Base-by-base conservation (phyloP, 495 filamentous ascomycete genomes). In the Penicillium turbatum region DNA sequence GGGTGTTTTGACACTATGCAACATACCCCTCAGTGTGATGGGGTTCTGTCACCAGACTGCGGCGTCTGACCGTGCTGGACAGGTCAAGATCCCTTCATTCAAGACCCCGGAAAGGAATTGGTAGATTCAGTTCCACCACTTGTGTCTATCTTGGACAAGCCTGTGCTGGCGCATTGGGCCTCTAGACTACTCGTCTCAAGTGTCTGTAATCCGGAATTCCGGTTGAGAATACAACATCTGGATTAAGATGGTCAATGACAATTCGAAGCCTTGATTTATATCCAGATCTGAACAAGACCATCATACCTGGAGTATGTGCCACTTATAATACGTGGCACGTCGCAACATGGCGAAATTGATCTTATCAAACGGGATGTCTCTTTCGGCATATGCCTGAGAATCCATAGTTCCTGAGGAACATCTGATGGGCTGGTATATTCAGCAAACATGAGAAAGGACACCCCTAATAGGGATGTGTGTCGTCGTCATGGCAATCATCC, bases 1-100 rank as follows among this genome's bases (percentile, higher is more conserved):
- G 0, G 11, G 48, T 38, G 31, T 30, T 43, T 51, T 34, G 29
- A 42, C 47, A 40, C 19, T 19, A 51, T 51, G 49, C 38, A 35
- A 51, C 37, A 32, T 41, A 51, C 39, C 49, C 49, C 49, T 51
- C 49, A 35, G 11, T 11, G 6, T 39, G 9, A 31, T 46, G 27
- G 42, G 19, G n/a, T 19, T 17, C 13, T 19, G 16, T 51, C 49
- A 51, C 49, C 38, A 7, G 49, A 43, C 39, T 26, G 6, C 2
- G 35, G 21, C 5, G 27, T 31, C 48, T 51, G 48, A 51, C 34
- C 15, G 6, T 29, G 35, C 6, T 15, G n/a, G 6, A 37, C 15
- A 12, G 5, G 7, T 37, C 35, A 37, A 37, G n/a, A 5, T n/a
- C 5, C 16, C n/a, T 37, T 37, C 13, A 35, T 9, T 13, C 17